Percentiles rank a stretch among this genome's conserved stretches.
phyloP scores from a whole-genome alignment of 2,329 filamentous ascomycete species.

The Westerdykella aurantiaca region DNA sequence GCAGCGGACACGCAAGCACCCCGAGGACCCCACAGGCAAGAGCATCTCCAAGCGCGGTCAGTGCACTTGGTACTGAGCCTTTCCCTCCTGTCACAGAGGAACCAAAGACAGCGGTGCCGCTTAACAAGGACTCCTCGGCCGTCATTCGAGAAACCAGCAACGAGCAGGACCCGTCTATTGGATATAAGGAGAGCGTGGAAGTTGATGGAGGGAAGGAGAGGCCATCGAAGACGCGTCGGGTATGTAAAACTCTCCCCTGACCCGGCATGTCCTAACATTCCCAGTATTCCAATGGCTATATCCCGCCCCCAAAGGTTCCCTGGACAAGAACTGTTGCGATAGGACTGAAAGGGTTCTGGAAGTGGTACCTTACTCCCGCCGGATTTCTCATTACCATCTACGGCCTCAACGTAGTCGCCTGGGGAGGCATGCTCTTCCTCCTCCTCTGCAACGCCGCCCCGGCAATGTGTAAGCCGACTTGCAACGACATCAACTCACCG shows the following conservation, averaged over 20 bases:
- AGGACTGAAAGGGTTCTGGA: slow-evolving; percentile 58
- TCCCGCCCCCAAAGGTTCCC: slow-evolving; percentile 42
- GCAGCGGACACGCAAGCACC: slow-evolving; percentile 3
- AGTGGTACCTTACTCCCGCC: slow-evolving; percentile 67
- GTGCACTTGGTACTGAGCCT: slow-evolving; percentile 9
- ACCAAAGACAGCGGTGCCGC: slow-evolving; percentile 13
- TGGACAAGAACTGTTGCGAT: slow-evolving; percentile 55
- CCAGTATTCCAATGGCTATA: slow-evolving; percentile 38
- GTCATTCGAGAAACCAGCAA: neutral
- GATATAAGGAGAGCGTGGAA: neutral
- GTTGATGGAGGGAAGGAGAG: neutral
- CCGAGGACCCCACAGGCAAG: neutral
- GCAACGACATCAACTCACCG: slow-evolving; percentile 67
- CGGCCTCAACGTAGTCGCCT: slow-evolving; percentile 75
- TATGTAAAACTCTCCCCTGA: too few species aligned
- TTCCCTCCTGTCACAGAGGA: slow-evolving; percentile 27
- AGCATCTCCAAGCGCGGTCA: too few species aligned
- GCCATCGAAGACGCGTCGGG: too few species aligned
- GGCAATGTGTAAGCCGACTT: slow-evolving; percentile 66
- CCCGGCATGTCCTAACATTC: neutral
- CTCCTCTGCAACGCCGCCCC: slow-evolving; percentile 69
- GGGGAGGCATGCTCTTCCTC: slow-evolving; percentile 88
- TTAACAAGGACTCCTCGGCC: too few species aligned
- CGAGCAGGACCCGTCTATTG: neutral
- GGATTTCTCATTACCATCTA: slow-evolving; percentile 76